Evolutionary conservation across 441 rosid species (phyloP), one percentile per base, ranked within the genome.

Genomic region (Adansonia grandidieri): DNA sequence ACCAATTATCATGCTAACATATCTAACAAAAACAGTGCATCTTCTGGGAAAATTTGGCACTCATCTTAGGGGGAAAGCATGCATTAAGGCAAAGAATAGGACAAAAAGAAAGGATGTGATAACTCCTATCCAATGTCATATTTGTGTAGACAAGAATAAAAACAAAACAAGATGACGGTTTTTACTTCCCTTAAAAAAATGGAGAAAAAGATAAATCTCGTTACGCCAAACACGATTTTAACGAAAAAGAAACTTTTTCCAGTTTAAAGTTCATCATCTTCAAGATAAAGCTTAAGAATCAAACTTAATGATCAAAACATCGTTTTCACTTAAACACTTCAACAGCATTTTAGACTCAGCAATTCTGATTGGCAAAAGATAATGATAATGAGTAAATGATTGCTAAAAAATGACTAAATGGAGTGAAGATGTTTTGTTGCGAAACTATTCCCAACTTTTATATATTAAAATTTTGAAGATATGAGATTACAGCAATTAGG

Each of bases 81-180:
- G 24, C 15, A 14, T 19, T 42, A 57, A 19, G 17, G 76, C 10
- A 73, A 56, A 57, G 53, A 73, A 44, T 56, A 40, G 9, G 65
- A 37, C 15, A 32, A 60, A 40, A 56, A 45, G 56, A 47, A 40
- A 40, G 54, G 66, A 73, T 54, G 50, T 10, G 28, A 53, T n/a
- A 71, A 54, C 47, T 71, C 32, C 20, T 9, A 73, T 24, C 20
- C 48, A 17, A 56, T 1, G 9, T 51, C 74, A 48, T 22, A n/a
- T 53, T 56, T 0, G 7, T 13, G 6, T 28, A 57, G 17, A 57
- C 65, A 57, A 69, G 22, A 73, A 57, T 4, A 14, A 71, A 48
- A 51, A 51, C 22, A 45, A 48, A 37, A 73, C 22, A 37, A 17
- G 28, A 72, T 37, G 28, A 32, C n/a, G 75, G 63, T 71, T 71